A percentile compares a stretch with the other conserved stretches of the same genome.
Conservation (phyloP, 148 eudicot genomes). For the Camellia japonica region DNA sequence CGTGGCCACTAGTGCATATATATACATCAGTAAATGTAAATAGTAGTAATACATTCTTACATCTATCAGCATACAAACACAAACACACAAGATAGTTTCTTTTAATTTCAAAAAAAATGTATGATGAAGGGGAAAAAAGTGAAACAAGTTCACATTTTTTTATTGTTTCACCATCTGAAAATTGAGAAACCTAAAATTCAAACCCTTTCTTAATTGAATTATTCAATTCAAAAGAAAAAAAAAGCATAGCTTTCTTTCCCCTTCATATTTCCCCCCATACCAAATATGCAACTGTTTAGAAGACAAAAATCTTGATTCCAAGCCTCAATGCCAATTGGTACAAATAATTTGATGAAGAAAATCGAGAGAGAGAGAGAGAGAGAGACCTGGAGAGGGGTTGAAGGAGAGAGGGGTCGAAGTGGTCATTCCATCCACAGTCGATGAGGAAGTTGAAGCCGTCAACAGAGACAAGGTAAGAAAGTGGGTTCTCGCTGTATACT, state of each 20-base stretch:
- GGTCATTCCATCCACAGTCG: conserved; percentile 98
- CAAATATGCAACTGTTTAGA: neutral
- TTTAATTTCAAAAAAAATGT: neutral
- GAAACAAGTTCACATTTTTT: neutral
- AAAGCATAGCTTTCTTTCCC: neutral
- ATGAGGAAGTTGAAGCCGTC: conserved; percentile 89
- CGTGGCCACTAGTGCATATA: too few relatives aligned
- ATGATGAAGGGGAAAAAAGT: neutral
- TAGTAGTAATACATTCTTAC: neutral
- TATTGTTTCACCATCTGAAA: neutral
- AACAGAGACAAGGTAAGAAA: conserved; percentile 78
- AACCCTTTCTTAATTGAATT: neutral
- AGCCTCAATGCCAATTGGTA: neutral
- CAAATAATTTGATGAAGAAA: neutral
- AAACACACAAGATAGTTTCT: neutral
- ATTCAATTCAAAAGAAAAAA: neutral
- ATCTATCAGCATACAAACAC: neutral
- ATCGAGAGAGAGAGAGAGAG: neutral
- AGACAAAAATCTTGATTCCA: neutral
- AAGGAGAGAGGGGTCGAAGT: conserved; percentile 76
- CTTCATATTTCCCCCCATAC: neutral
- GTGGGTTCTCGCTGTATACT: conserved; percentile 86
- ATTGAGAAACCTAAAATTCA: neutral
- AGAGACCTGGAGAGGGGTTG: conserved; percentile 80
- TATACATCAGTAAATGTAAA: too few relatives aligned